Base-by-base conservation (phyloP, 2,329 filamentous ascomycete genomes). In the Blastomyces parvus region DNA sequence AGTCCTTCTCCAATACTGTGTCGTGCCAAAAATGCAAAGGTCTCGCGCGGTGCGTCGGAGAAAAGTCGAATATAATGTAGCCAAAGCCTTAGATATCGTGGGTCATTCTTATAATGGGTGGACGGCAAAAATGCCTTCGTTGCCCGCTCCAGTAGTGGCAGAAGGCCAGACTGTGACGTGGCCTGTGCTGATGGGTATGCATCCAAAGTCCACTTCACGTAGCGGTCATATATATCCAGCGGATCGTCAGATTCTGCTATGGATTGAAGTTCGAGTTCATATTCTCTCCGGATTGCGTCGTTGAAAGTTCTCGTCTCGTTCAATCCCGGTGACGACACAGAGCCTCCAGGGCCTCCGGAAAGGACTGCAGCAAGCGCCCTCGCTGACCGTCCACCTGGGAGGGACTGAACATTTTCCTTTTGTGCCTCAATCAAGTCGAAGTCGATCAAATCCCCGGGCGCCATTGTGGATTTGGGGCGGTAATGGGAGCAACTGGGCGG, bases 391-490 rank as follows among this genome's bases (percentile, higher is more conserved):
- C 88, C 94, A 66, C 90, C 89, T 19, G 93, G 92, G 14, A 99
- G 83, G 27, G 91, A 87, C 76, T 97, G 92, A 63, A 99, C 97
- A 77, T 99, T 99, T 79, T 99, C 94, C 78, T 99, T 99, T 71
- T 97, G 92, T 57, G 85, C 86, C 79, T 99, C 94, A 77, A 99
- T 97, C 67, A 97, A 84, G 70, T 96, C 89, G 79, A 99, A 97
- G 78, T 81, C 74, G 67, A 81, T 76, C 59, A 78, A 71, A 66
- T 80, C 78, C 50, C 77, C 74, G 53, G 74, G 69, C 69, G 76
- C 72, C 77, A 79, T 78, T 40, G 69, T 71, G 69, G 68, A 27
- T 60, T 44, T 14, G 13, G 57, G 57, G 14, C 14, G 17, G 25
- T 58, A 22, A 27, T 17, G 56, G 7, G 36, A 46, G 38, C 25